These are phyloP conservation scores for Xylariaceae sp. DNA, from an alignment of 2,329 filamentous ascomycete genomes.

Conservation along the genomic window DNA sequence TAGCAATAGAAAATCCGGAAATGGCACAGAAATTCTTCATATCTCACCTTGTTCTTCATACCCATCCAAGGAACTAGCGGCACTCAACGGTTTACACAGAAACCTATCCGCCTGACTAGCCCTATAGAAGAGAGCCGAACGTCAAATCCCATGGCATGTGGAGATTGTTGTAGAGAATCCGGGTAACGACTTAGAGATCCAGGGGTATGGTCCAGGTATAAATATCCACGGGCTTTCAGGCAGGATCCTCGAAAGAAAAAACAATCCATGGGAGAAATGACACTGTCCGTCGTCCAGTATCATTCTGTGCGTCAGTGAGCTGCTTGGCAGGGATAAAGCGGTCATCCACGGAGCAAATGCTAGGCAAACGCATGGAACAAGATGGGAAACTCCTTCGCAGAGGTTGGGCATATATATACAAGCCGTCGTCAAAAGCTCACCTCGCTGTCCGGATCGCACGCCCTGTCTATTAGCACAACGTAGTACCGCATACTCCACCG, in stretches of 20 bases:
- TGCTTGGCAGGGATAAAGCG: conserved; percentile 1
- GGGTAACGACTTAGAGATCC: not conserved
- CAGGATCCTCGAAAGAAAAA: conserved; percentile 4
- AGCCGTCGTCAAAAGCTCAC: conserved; percentile 42
- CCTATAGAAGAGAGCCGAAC: not conserved
- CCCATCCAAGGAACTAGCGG: not conserved
- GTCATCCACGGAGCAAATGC: conserved; percentile 25
- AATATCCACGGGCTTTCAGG: conserved; percentile 7
- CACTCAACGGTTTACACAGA: conserved; percentile 4
- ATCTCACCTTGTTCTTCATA: conserved; percentile 5
- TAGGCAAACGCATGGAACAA: conserved; percentile 21
- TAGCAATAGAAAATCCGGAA: not conserved
- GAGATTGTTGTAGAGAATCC: conserved; percentile 4
- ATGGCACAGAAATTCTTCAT: not conserved
- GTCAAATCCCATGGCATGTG: conserved; percentile 5
- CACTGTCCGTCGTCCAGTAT: conserved; percentile 12
- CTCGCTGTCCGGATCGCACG: conserved; percentile 48
- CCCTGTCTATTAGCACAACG: conserved; percentile 34
- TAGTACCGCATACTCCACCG: conserved; percentile 30
- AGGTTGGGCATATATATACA: conserved; percentile 48
- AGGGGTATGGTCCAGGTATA: not conserved
- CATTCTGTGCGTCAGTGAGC: conserved; percentile 21
- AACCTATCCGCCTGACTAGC: conserved; percentile 8
- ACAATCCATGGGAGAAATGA: conserved; percentile 1
- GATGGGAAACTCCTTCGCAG: conserved; percentile 36